These are phyloP conservation scores for Epichloe hybrida DNA, from an alignment of 2,329 filamentous ascomycete species.

Conservation along the genomic window DNA sequence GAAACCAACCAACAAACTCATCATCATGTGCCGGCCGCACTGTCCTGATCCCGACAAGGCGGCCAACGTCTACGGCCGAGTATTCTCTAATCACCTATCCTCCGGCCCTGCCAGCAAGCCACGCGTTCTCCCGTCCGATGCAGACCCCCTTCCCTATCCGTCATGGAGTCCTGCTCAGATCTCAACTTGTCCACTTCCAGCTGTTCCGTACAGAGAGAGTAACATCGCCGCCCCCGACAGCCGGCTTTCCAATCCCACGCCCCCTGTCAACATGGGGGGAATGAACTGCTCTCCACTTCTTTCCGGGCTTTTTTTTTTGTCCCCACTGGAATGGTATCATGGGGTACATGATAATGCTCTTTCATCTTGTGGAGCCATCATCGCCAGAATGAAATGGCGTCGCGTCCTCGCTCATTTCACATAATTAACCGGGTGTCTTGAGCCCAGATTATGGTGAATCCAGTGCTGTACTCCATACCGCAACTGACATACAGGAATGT, in stretches of 20 bases:
- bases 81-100: background rate
- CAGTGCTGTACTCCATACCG: background rate
- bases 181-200: background rate
- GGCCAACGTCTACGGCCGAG: background rate
- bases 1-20: background rate
- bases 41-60: background rate
- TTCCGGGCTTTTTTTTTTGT: background rate
- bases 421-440: background rate
- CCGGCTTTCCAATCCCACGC: background rate
- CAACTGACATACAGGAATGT: background rate
- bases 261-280: background rate
- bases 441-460: background rate
- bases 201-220: background rate
- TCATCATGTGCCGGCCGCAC: background rate
- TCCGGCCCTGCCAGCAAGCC: background rate
- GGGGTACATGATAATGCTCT: background rate
- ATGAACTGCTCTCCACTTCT: background rate
- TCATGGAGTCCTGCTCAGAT: background rate
- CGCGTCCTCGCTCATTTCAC: background rate
- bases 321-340: background rate
- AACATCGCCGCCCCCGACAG: background rate
- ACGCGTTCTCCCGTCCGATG: background rate
- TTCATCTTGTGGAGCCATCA: background rate
- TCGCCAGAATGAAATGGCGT: background rate
- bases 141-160: background rate